Conservation (phyloP, 2,329 filamentous ascomycete species). For the Zymoseptoria passerinii region DNA sequence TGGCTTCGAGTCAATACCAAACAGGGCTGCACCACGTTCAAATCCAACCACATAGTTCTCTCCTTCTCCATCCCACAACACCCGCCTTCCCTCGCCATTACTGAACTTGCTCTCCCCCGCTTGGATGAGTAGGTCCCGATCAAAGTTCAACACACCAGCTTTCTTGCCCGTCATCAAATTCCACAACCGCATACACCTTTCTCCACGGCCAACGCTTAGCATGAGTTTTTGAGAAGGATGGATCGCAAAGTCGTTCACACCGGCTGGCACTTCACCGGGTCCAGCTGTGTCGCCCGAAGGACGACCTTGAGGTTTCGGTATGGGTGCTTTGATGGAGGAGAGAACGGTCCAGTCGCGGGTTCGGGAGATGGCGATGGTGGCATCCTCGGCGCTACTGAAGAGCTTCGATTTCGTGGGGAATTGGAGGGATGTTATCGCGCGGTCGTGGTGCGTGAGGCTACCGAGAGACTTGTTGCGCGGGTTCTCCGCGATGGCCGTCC, state of each 20-base stretch:
- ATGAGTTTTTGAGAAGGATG: constrained; percentile 96
- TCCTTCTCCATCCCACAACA: constrained; percentile 67
- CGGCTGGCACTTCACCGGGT: constrained; percentile 70
- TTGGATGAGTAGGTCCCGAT: constrained; percentile 60
- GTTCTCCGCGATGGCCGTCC: constrained; percentile 72
- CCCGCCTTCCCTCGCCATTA: constrained; percentile 72
- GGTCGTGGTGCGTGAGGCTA: constrained; percentile 75
- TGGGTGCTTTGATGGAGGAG: constrained; percentile 79
- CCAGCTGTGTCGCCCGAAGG: constrained; percentile 86
- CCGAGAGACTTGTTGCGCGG: constrained; percentile 81
- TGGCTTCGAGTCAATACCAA: constrained; percentile 78
- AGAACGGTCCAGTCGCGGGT: constrained; percentile 85
- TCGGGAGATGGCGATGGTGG: constrained; percentile 77
- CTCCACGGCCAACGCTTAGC: constrained; percentile 83
- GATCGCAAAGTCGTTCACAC: constrained; percentile 89
- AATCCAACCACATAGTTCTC: constrained; percentile 87
- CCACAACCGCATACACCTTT: constrained; percentile 89
- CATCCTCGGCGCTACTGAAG: constrained; percentile 81
- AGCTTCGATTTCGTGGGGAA: constrained; percentile 86
- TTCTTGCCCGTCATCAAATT: constrained; percentile 95
- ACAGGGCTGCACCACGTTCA: constrained; percentile 75
- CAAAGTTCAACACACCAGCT: constrained; percentile 84
- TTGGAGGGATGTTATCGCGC: constrained; percentile 66
- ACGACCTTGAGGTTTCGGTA: constrained; percentile 68
- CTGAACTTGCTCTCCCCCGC: constrained; percentile 69